A percentile compares a stretch with the other conserved stretches of the same genome.
Evolutionary conservation across 129 eudicot genomes (phyloP).

Genomic region (Tagetes patula): DNA sequence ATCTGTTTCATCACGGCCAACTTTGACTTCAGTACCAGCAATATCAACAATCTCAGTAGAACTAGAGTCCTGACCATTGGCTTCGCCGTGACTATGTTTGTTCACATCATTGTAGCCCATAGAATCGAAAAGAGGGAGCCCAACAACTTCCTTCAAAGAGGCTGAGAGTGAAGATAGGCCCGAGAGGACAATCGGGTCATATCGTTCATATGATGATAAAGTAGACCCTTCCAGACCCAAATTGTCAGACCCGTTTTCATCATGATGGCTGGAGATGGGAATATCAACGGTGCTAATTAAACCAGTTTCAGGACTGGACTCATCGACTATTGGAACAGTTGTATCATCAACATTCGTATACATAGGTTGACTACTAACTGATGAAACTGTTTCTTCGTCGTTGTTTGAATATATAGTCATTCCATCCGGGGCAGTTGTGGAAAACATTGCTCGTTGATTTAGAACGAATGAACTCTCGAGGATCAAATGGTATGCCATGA

Average conservation of each 20-base stretch:
- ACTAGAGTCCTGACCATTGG: slow-evolving; percentile 25
- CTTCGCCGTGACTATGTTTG: slow-evolving; percentile 30
- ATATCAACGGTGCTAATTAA: slow-evolving; percentile 34
- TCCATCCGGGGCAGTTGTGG: slow-evolving; percentile 52
- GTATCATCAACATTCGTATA: slow-evolving; percentile 17
- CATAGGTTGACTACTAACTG: slow-evolving; percentile 23
- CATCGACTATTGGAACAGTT: slow-evolving; percentile 26
- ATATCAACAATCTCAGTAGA: slow-evolving; percentile 35
- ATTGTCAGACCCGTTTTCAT: slow-evolving; percentile 35
- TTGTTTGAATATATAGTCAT: slow-evolving; percentile 28
- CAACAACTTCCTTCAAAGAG: slow-evolving; percentile 52
- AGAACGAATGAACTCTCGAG: slow-evolving; percentile 83
- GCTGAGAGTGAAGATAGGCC: slow-evolving; percentile 52
- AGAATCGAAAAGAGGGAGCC: slow-evolving; percentile 48
- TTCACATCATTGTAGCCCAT: slow-evolving; percentile 38
- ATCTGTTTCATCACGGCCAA: slow-evolving; percentile 29
- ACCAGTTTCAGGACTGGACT: slow-evolving; percentile 32
- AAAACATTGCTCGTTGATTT: slow-evolving; percentile 83
- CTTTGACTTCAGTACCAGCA: slow-evolving; percentile 36
- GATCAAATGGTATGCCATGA: slow-evolving; percentile 85
- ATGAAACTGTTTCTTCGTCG: slow-evolving; percentile 24
- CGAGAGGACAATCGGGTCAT: slow-evolving; percentile 47
- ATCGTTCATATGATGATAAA: slow-evolving; percentile 51
- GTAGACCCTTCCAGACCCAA: slow-evolving; percentile 41
- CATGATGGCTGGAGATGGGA: slow-evolving; percentile 52